Evolutionary conservation across 805 yeast species (phyloP).

Genomic region (Ogataea neopini): DNA sequence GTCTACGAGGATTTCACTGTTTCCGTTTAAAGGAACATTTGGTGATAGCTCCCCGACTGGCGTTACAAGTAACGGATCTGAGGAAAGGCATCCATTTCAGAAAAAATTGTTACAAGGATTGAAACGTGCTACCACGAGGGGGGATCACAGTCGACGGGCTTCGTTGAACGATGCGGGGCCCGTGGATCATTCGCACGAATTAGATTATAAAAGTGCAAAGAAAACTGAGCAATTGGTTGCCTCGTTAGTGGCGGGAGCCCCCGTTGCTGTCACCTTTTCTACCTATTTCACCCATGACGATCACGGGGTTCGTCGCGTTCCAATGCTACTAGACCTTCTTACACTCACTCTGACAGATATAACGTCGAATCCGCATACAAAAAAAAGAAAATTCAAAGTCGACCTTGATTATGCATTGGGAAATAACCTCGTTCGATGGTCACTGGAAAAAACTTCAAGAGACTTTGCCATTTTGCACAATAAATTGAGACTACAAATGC

Average conservation of each 20-base stretch:
- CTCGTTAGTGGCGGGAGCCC: constrained; percentile 64
- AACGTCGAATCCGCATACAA: constrained; percentile 40
- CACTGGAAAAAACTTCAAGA: constrained; percentile 66
- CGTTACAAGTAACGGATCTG: constrained; percentile 2
- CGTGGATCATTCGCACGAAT: constrained; percentile 20
- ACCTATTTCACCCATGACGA: constrained; percentile 78
- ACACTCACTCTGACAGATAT: constrained; percentile 62
- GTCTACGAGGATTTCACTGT: constrained; percentile 15
- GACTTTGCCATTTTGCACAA: constrained; percentile 75
- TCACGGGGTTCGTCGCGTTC: constrained; percentile 74
- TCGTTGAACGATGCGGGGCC: constrained; percentile 12
- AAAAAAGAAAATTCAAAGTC: constrained; percentile 54
- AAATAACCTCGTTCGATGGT: constrained; percentile 75
- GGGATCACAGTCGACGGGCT: constrained; percentile 14
- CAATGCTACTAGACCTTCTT: constrained; percentile 72
- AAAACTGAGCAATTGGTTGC: constrained; percentile 41
- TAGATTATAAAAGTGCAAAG: constrained; percentile 27
- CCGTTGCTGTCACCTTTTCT: constrained; percentile 74
- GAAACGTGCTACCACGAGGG: constrained; percentile 18
- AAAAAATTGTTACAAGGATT: constrained; percentile 22
- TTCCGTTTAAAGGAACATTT: constrained; percentile 17
- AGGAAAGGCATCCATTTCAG: constrained; percentile 22
- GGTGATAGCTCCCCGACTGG: neutral
- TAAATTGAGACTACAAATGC: constrained; percentile 55
- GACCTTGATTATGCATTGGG: constrained; percentile 92